phyloP scores from a whole-genome alignment of 495 filamentous ascomycete species.

The Hyaloscypha variabilis region DNA sequence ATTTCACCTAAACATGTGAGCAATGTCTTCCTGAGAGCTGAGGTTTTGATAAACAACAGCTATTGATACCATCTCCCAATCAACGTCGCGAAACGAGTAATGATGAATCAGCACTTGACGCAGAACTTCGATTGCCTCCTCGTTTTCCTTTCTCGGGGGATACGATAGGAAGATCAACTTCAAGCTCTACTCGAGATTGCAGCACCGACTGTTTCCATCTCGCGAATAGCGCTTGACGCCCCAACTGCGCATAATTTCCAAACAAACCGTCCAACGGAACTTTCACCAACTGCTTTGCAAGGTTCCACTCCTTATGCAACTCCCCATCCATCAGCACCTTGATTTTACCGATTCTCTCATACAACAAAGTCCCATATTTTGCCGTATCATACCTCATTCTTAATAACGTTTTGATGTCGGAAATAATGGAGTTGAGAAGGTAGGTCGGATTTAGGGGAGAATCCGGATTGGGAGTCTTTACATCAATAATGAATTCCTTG shows the following conservation, averaged over 20 bases:
- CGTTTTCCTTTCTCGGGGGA: neutral
- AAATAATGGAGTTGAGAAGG: neutral
- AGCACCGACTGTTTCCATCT: neutral
- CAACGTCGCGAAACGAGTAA: too few relatives aligned
- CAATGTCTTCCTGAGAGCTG: too few relatives aligned
- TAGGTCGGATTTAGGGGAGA: neutral
- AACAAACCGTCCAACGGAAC: neutral
- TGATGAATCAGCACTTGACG: too few relatives aligned
- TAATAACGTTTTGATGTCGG: neutral
- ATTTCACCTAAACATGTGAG: too few relatives aligned
- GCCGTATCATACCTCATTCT: neutral
- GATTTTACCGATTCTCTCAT: conserved; percentile 14
- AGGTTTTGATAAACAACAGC: too few relatives aligned
- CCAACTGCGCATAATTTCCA: neutral
- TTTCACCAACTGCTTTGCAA: neutral
- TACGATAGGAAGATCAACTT: neutral
- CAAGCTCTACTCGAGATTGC: neutral
- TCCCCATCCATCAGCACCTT: conserved; percentile 8
- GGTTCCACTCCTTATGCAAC: conserved; percentile 7
- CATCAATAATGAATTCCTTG: conserved; percentile 6
- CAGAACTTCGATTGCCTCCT: neutral
- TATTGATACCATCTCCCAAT: too few relatives aligned
- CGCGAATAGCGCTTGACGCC: neutral
- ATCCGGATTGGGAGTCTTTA: neutral
- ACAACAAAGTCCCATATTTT: neutral